Conservation (phyloP, 805 yeast species). For the Teunomyces lycoperdinae region DNA sequence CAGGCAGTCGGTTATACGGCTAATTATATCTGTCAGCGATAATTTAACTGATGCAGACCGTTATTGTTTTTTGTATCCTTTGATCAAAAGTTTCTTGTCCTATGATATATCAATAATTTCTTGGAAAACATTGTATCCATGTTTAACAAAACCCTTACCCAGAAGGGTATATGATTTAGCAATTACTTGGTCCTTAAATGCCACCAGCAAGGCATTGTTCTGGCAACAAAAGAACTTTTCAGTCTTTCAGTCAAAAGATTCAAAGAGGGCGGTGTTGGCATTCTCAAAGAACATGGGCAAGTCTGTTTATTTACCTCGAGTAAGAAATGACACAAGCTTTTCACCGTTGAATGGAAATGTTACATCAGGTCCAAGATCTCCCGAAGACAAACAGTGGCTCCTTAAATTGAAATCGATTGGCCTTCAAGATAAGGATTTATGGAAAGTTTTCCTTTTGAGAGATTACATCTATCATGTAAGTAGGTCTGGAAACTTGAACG, state of each 20-base stretch:
- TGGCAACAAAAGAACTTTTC: constrained; percentile 55
- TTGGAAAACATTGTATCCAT: constrained; percentile 64
- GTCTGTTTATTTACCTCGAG: constrained; percentile 29
- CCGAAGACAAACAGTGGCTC: constrained; percentile 72
- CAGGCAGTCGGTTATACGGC: constrained; percentile 60
- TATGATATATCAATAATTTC: constrained; percentile 71
- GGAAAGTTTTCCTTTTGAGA: constrained; percentile 77
- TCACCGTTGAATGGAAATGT: constrained; percentile 11
- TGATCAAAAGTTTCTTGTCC: constrained; percentile 69
- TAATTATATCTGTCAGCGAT: constrained; percentile 60
- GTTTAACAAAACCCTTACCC: constrained; percentile 65
- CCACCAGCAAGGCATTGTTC: constrained; percentile 62
- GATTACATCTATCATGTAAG: constrained; percentile 65
- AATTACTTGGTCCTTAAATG: constrained; percentile 67
- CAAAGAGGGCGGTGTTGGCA: constrained; percentile 19
- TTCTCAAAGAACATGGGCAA: constrained; percentile 35
- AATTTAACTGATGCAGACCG: constrained; percentile 72
- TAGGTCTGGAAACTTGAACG: constrained; percentile 16
- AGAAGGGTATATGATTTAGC: constrained; percentile 62
- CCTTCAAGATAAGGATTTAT: constrained; percentile 63
- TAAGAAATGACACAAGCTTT: constrained; percentile 10
- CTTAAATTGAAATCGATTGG: constrained; percentile 72
- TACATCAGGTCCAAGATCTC: constrained; percentile 41
- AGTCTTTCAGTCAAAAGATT: constrained; percentile 13
- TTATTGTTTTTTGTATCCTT: constrained; percentile 80